phyloP scores from a whole-genome alignment of 2,329 filamentous ascomycete species.

The Fusarium subtropicale region DNA sequence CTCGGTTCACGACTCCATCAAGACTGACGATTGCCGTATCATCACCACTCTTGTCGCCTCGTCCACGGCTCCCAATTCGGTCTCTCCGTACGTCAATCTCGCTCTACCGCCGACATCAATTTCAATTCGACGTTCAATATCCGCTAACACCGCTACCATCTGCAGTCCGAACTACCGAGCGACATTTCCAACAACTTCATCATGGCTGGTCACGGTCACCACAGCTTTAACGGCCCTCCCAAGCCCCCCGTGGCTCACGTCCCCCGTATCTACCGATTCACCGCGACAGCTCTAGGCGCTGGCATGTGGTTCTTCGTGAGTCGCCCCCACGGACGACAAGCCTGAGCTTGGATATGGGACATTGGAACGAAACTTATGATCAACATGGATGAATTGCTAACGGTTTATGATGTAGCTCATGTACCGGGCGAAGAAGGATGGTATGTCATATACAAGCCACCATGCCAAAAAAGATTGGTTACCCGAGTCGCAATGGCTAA shows the following conservation, averaged over 20 bases:
- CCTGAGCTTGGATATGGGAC: not conserved
- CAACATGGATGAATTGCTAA: conserved; percentile 27
- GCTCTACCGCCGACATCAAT: rapidly evolving
- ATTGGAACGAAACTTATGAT: not conserved
- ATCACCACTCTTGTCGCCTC: conserved; percentile 32
- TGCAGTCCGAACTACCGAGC: conserved; percentile 28
- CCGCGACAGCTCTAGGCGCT: conserved; percentile 87
- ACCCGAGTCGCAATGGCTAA: conserved; percentile 15
- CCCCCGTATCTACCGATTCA: conserved; percentile 79
- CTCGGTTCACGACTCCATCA: conserved; percentile 39
- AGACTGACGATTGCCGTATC: conserved; percentile 31
- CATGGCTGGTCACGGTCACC: conserved; percentile 45
- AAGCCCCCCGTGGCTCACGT: conserved; percentile 62
- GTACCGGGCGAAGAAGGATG: conserved; percentile 97
- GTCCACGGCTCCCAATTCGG: conserved; percentile 39
- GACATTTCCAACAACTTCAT: conserved; percentile 26
- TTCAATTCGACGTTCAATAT: not conserved
- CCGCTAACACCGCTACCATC: conserved; percentile 5
- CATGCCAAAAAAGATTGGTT: not conserved
- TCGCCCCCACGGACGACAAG: conserved; percentile 30
- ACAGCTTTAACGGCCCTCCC: conserved; percentile 51
- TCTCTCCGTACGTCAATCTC: conserved; percentile 36
- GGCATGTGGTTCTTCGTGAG: conserved; percentile 99
- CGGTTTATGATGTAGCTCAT: conserved; percentile 72
- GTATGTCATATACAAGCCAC: conserved; percentile 56